Percentiles rank a stretch among this genome's conserved stretches.
These are phyloP conservation scores for Besnoitia besnoiti DNA, from an alignment of 169 alveolate genomes.

Conservation along the genomic window DNA sequence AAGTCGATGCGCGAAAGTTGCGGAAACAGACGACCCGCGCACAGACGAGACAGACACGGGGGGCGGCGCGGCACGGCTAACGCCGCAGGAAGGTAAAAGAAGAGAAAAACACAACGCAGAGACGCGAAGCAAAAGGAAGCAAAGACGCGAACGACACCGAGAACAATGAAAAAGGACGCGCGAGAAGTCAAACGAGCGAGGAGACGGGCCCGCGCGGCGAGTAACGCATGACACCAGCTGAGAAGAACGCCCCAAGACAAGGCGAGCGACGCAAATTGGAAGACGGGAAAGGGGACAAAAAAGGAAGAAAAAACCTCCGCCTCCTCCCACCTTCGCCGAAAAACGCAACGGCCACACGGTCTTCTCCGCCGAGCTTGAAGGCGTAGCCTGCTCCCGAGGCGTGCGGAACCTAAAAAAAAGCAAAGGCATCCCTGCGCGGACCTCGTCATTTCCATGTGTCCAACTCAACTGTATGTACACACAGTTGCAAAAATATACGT, in stretches of 20 bases:
- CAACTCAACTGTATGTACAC: no score
- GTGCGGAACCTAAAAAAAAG: slow-evolving; percentile 89
- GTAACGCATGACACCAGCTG: background rate
- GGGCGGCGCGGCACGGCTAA: background rate
- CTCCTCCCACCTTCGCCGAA: slow-evolving; percentile 94
- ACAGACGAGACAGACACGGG: background rate
- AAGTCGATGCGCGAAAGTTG: background rate
- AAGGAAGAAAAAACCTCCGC: no score
- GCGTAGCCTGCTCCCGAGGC: slow-evolving; percentile 97
- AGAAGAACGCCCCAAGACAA: background rate
- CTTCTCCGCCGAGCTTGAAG: slow-evolving; percentile 82
- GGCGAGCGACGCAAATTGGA: background rate
- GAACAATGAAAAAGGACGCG: background rate
- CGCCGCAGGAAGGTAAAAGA: background rate
- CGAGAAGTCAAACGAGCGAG: background rate
- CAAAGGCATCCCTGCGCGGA: no score
- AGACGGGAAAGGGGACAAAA: background rate
- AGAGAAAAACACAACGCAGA: background rate
- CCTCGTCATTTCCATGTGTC: no score
- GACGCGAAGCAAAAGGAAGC: background rate
- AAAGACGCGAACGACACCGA: background rate
- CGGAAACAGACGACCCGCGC: background rate
- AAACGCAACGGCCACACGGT: slow-evolving; percentile 89
- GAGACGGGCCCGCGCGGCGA: background rate
- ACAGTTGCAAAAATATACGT: no score